Evolutionary conservation across 2,329 filamentous ascomycete genomes (phyloP).

Genomic region (Thyridium curvatum): DNA sequence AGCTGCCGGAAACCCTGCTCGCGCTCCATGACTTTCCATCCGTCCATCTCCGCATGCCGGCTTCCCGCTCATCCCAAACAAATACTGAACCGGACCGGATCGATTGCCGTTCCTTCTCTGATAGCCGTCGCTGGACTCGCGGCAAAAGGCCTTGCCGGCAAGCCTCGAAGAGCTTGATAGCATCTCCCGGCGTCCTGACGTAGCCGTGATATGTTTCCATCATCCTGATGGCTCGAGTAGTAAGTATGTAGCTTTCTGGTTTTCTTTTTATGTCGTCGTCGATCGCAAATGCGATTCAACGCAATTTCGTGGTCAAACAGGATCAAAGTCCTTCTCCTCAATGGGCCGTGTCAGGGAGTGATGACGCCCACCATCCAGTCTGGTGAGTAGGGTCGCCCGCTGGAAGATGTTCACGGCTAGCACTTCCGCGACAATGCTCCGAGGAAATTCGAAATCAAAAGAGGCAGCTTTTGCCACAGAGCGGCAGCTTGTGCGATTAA

Average conservation of each 20-base stretch:
- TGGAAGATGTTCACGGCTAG: too few species aligned
- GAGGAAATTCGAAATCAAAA: too few species aligned
- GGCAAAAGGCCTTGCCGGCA: slow-evolving; percentile 85
- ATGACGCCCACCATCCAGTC: too few species aligned
- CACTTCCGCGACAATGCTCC: too few species aligned
- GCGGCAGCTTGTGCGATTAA: too few species aligned
- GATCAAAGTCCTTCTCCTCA: too few species aligned
- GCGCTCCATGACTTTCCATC: slow-evolving; percentile 99
- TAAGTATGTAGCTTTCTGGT: too few species aligned
- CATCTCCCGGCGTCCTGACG: slow-evolving; percentile 91
- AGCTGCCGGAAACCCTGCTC: slow-evolving; percentile 93
- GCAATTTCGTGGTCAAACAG: too few species aligned
- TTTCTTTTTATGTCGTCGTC: too few species aligned
- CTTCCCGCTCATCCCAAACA: slow-evolving; percentile 99
- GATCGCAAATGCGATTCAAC: too few species aligned
- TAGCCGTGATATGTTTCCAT: slow-evolving; percentile 98
- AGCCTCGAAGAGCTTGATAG: slow-evolving; percentile 97
- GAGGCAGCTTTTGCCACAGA: neutral
- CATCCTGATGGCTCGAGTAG: slow-evolving; percentile 22
- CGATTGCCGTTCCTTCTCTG: slow-evolving; percentile 93
- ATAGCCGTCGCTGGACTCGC: slow-evolving; percentile 84
- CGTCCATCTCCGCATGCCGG: slow-evolving; percentile 97
- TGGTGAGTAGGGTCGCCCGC: too few species aligned
- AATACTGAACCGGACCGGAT: slow-evolving; percentile 97
- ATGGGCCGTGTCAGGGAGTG: too few species aligned